A percentile compares a stretch with the other conserved stretches of the same genome.
Evolutionary conservation across 2,329 filamentous ascomycete species (phyloP).

Genomic region (Trichoderma endophyticum): DNA sequence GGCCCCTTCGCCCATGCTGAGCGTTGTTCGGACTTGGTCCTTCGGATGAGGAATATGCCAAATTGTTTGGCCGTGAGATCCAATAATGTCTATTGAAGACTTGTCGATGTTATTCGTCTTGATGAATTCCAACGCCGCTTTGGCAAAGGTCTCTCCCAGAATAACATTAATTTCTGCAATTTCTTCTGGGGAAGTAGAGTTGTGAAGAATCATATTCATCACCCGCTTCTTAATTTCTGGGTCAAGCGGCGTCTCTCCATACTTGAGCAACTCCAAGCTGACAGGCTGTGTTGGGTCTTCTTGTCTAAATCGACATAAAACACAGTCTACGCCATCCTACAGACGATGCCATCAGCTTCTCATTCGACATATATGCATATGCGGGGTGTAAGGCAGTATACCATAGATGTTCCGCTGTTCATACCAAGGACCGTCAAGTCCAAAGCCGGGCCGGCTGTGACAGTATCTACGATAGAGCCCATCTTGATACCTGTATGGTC

Average conservation of each 20-base stretch:
- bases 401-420: slow-evolving; percentile 20
- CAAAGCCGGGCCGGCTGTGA: background rate
- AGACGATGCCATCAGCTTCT: background rate
- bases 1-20: slow-evolving; percentile 56
- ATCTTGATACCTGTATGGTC: background rate
- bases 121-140: slow-evolving; percentile 14
- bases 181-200: slow-evolving; percentile 14
- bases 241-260: slow-evolving; percentile 19
- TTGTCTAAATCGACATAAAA: slow-evolving; percentile 19
- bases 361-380: background rate
- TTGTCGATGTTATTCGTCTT: slow-evolving; percentile 19
- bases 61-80: slow-evolving; percentile 57
- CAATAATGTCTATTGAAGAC: slow-evolving; percentile 48
- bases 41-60: slow-evolving; percentile 53
- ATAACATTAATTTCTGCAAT: slow-evolving; percentile 18
- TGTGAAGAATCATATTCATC: slow-evolving; percentile 19
- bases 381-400: background rate
- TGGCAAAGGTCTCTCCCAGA: slow-evolving; percentile 18
- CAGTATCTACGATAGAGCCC: background rate
- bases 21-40: slow-evolving; percentile 44
- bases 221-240: slow-evolving; percentile 15
- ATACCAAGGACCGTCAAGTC: slow-evolving; percentile 18
- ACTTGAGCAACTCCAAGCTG: slow-evolving; percentile 18
- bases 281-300: slow-evolving; percentile 10
- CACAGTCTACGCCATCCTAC: slow-evolving; percentile 19